A percentile compares a stretch with the other conserved stretches of the same genome.
Evolutionary conservation across 1,284 basidiomycete genomes (phyloP).

Genomic region (Phellopilus nigrolimitatus): DNA sequence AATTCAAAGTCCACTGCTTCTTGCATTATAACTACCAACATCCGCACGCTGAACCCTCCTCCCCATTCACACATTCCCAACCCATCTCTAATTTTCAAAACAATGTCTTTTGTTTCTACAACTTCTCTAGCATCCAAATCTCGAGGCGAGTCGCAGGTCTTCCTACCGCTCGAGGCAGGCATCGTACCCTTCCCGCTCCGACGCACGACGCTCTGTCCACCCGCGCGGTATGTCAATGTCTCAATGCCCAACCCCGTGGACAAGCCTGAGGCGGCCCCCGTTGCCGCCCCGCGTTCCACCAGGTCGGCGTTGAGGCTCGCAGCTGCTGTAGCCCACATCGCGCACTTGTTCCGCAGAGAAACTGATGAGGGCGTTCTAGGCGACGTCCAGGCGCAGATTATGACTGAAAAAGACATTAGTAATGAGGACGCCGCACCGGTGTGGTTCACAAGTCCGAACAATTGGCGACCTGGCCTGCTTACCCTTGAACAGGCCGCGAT

Average conservation of each 20-base stretch:
- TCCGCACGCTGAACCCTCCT: too few species aligned
- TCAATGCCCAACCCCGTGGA: neutral
- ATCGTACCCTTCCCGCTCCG: constrained; percentile 2
- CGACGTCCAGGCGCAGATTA: too few species aligned
- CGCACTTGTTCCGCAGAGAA: neutral
- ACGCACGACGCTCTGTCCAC: neutral
- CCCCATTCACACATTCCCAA: too few species aligned
- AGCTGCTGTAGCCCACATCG: neutral
- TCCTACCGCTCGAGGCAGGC: neutral
- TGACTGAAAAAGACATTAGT: too few species aligned
- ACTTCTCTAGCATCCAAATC: too few species aligned
- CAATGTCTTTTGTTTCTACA: too few species aligned
- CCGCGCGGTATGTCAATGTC: neutral
- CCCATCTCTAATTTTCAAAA: too few species aligned
- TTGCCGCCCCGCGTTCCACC: neutral
- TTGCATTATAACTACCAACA: too few species aligned
- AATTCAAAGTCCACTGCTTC: too few species aligned
- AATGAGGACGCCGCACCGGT: neutral
- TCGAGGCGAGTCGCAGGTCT: neutral
- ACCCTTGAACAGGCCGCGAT: constrained; percentile 10
- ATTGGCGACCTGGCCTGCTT: constrained; percentile 10
- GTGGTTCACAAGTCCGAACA: constrained; percentile 1
- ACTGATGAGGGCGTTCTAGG: neutral
- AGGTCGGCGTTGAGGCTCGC: constrained; percentile 3
- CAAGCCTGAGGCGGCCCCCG: neutral